A percentile compares a stretch with the other conserved stretches of the same genome.
Conservation (phyloP, 768 basidiomycete species). For the Pholiota microspora region DNA sequence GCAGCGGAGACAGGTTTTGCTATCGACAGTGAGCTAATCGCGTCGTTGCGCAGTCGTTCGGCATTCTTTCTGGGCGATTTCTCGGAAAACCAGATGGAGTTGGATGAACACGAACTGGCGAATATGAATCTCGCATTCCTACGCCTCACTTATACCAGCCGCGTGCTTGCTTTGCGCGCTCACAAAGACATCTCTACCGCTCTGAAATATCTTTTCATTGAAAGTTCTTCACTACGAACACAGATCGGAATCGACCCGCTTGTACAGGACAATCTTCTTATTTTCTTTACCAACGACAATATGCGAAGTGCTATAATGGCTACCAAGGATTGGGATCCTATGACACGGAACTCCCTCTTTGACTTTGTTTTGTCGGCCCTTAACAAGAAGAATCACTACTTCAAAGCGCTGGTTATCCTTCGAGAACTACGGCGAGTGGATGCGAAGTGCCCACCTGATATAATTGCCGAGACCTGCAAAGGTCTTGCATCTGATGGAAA, state of each 20-base stretch:
- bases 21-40: neutral
- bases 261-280: neutral
- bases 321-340: neutral
- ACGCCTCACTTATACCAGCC: neutral
- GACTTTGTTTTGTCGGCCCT: neutral
- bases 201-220: neutral
- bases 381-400: neutral
- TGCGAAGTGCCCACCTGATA: neutral
- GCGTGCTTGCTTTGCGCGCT: slow-evolving; percentile 17
- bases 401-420: neutral
- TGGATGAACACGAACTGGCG: neutral
- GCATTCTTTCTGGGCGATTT: slow-evolving; percentile 7
- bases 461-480: neutral
- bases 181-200: slow-evolving; percentile 25
- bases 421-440: neutral
- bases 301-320: neutral
- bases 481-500: neutral
- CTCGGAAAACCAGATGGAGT: neutral
- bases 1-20: neutral
- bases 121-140: neutral
- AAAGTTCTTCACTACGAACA: neutral
- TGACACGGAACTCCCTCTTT: neutral
- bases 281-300: neutral
- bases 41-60: slow-evolving; percentile 8
- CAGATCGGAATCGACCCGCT: neutral